Evolutionary conservation across 352 stramenopile species (phyloP), one percentile per base, ranked within the genome.

Genomic region (Lagenidium giganteum): DNA sequence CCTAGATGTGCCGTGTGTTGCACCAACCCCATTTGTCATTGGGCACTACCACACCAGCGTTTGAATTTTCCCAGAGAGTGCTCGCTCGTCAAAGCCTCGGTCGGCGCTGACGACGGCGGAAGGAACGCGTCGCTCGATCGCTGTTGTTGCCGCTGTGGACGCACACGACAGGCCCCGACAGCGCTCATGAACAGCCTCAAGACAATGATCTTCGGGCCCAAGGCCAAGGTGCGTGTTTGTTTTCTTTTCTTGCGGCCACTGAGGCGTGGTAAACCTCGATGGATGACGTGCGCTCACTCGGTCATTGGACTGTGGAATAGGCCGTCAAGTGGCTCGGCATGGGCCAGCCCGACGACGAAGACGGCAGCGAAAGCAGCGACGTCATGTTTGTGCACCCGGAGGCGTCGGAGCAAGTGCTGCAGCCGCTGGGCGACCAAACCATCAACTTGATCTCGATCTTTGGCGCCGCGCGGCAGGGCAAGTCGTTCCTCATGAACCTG

Each of bases 361-460:
- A 63, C 16, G 61, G 61, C 20, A 25, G 36, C 34, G 27, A 57
- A 21, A 51, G 32, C 30, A 70, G 56, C 34, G 75, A 87, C 36
- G 58, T 61, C 28, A 90, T 93, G 75, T 87, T 86, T 28, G 80
- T 93, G 16, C 54, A 69, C 42, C 29, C 57, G 0, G 75, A 88
- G 17, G 71, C 78, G 3, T 51, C 70, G n/a, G 47, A 38, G 8
- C 52, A 75, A n/a, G 81, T 88, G 38, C 54, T 93, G 14, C 41
- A 65, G 38, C 76, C 81, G 12, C 42, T 93, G 2, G 76, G 64
- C 3, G 65, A 87, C 41, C 68, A 77, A 30, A 56, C 50, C 5
- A 70, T 93, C 27, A 93, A 93, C 52, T 59, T 93, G 34, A 89
- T 93, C 47, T 83, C 73, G 32, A 91, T 93, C 54, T 93, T 93